These are phyloP conservation scores for Aspergillus sp. DNA, from an alignment of 2,329 filamentous ascomycete genomes.

Conservation along the genomic window DNA sequence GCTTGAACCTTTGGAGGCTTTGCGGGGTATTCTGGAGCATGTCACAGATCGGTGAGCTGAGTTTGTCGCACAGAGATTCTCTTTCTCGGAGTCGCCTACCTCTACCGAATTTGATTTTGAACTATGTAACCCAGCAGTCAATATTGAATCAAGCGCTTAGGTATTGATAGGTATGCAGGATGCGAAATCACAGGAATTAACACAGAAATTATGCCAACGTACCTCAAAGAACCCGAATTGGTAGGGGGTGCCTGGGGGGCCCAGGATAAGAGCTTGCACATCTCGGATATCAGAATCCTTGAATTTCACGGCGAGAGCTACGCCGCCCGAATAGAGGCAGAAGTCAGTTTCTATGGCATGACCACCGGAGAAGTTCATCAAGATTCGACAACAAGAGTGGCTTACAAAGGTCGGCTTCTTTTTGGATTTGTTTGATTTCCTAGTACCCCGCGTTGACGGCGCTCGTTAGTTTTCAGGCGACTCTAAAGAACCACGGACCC, in stretches of 20 bases:
- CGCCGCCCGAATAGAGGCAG: background rate
- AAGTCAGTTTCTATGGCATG: constrained; percentile 13
- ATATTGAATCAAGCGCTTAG: background rate
- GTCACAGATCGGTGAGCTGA: background rate
- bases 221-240: constrained; percentile 98
- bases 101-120: constrained; percentile 72
- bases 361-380: background rate
- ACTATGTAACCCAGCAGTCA: constrained; percentile 50
- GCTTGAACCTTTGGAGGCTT: constrained; percentile 62
- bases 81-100: constrained; percentile 49
- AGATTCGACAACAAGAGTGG: constrained; percentile 11
- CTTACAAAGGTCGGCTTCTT: constrained; percentile 78
- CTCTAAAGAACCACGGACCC: constrained; percentile 12
- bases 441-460: constrained; percentile 36
- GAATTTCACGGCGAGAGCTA: constrained; percentile 83
- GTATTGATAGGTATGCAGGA: background rate
- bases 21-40: constrained; percentile 73
- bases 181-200: constrained; percentile 8
- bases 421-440: constrained; percentile 85
- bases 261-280: constrained; percentile 83
- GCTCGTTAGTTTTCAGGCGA: constrained; percentile 13
- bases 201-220: constrained; percentile 22
- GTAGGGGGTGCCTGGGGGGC: constrained; percentile 91
- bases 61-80: background rate
- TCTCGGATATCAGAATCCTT: constrained; percentile 85